Evolutionary conservation across 441 rosid species (phyloP), one percentile per base, ranked within the genome.

Genomic region (Adansonia gregorii): DNA sequence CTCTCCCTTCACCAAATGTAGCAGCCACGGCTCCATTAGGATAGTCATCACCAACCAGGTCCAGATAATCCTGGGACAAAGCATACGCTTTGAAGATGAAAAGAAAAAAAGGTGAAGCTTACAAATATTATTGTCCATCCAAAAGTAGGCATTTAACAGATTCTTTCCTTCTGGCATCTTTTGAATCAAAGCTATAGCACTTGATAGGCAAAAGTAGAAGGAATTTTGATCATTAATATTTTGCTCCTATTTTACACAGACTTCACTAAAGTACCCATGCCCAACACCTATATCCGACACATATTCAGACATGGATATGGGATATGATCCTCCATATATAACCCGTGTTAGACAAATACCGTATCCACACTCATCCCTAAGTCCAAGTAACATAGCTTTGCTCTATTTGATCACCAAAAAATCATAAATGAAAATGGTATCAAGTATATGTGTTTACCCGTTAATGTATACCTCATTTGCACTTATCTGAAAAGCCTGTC

Each of bases 401-500:
- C 64, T 9, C 31, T 35, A 35, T 10, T 11, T 14, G 45, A 9
- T 17, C 8, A 51, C 24, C 73, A 14, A 51, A 27, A 70, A 27
- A 27, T 35, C 48, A 72, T n/a, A 55, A 54, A 55, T 35, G 9
- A n/a, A 72, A 1, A 8, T 3, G 64, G 55, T 63, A 35, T n/a
- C n/a, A 35, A 17, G 39, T 71, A 8, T 49, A 49, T 72, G 2
- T 17, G 49, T 72, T 55, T 17, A 54, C 75, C 64, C 1, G 17
- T 55, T 41, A 79, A 43, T 31, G 52, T 76, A 54, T 79, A 91
- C 98, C 97, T 93, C 97, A 78, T 89, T 89, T 19, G 97, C 95
- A 71, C 88, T 94, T 91, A 92, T 95, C 80, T 86, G 89, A 85
- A 94, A 95, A 78, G 88, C 89, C 68, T 73, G 77, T 73, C 85